Evolutionary conservation across 768 basidiomycete genomes (phyloP), one percentile per base, ranked within the genome.

Genomic region (Kwoniella sp.): DNA sequence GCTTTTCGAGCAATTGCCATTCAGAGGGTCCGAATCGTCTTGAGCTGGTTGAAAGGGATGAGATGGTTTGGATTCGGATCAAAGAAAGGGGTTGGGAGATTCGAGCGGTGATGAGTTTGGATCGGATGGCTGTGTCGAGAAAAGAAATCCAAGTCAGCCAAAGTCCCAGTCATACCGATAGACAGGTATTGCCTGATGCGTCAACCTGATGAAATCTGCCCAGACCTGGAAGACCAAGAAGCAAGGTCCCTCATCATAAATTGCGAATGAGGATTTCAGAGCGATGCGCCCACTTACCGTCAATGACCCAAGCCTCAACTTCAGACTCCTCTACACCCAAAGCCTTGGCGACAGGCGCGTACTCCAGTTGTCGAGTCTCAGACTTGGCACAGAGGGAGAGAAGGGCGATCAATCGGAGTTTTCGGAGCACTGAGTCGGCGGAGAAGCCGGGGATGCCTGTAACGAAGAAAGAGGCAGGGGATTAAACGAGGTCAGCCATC

Each of bases 221-320:
- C n/a, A n/a, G n/a, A n/a, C n/a, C n/a, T n/a, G n/a, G n/a, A n/a
- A n/a, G n/a, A n/a, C n/a, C n/a, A n/a, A n/a, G n/a, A n/a, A n/a
- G n/a, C n/a, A n/a, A n/a, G n/a, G n/a, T n/a, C n/a, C n/a, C n/a
- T n/a, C n/a, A n/a, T n/a, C n/a, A n/a, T n/a, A n/a, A n/a, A n/a
- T n/a, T n/a, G n/a, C n/a, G n/a, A n/a, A n/a, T n/a, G n/a, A n/a
- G n/a, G n/a, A n/a, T n/a, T n/a, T n/a, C n/a, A n/a, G n/a, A n/a
- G n/a, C n/a, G n/a, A n/a, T n/a, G n/a, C n/a, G n/a, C n/a, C n/a
- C n/a, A 68, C 74, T 58, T 48, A 78, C 75, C 77, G 49, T 79
- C 78, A 44, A 79, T 76, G 49, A 77, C 76, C 74, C 74, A 78
- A 27, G 65, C 54, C 57, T 79, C 78, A 15, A 79, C 76, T n/a